Percentiles rank a stretch among this genome's conserved stretches.
Evolutionary conservation across 257 asterid genomes (phyloP).

Genomic region (Petunia axillaris): DNA sequence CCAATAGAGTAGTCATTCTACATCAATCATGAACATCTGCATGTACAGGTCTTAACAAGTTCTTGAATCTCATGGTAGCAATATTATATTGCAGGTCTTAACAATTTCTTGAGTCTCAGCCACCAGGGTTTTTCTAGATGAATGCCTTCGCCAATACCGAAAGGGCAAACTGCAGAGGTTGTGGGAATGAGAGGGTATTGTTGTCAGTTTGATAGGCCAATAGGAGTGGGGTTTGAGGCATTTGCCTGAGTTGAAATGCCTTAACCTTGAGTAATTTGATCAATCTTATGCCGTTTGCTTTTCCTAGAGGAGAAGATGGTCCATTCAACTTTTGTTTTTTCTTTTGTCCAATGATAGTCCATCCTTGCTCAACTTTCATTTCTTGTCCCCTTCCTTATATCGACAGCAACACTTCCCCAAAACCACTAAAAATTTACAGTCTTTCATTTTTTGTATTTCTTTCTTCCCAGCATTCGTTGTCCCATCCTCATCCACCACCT

Average conservation of each 20-base stretch:
- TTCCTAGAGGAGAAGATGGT: slow-evolving; percentile 42
- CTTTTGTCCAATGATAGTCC: slow-evolving; percentile 36
- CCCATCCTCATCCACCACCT: background rate
- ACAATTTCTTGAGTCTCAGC: slow-evolving; percentile 13
- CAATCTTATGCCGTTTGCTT: background rate
- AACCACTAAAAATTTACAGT: slow-evolving; percentile 24
- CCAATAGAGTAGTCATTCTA: slow-evolving; percentile 13
- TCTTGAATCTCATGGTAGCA: slow-evolving; percentile 23
- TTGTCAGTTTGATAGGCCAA: background rate
- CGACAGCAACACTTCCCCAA: slow-evolving; percentile 18
- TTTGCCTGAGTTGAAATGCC: background rate
- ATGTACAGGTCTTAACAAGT: background rate
- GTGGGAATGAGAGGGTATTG: background rate
- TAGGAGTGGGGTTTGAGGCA: background rate
- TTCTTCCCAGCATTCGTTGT: slow-evolving; percentile 13
- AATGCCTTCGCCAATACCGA: slow-evolving; percentile 23
- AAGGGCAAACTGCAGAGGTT: slow-evolving; percentile 35
- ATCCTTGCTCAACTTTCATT: slow-evolving; percentile 26
- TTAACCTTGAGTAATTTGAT: background rate
- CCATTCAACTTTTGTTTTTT: slow-evolving; percentile 38
- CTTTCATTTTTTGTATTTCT: background rate
- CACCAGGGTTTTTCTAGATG: slow-evolving; percentile 16
- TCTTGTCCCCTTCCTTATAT: slow-evolving; percentile 35
- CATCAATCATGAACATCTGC: background rate
- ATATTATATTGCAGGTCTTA: background rate